phyloP scores from a whole-genome alignment of 352 stramenopile genomes.

The Phytophthora palmivora region DNA sequence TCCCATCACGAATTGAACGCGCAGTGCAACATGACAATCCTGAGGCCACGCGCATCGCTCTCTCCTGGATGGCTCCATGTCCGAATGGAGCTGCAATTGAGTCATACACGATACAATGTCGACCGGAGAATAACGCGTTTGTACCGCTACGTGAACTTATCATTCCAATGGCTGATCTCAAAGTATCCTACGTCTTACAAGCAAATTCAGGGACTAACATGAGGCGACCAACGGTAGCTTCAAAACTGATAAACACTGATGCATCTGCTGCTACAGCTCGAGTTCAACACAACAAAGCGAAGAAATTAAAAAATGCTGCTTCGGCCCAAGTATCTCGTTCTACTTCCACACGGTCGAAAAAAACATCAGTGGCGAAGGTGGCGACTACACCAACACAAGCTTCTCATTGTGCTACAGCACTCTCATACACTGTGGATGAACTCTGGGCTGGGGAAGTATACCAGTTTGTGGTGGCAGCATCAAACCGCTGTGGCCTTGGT shows the following conservation, averaged over 20 bases:
- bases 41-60: constrained; percentile 44
- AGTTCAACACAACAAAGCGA: background rate
- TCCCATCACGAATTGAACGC: constrained; percentile 57
- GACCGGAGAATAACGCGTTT: constrained; percentile 58
- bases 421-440: constrained; percentile 45
- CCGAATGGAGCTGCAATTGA: constrained; percentile 65
- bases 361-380: constrained; percentile 1
- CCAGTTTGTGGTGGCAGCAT: constrained; percentile 71
- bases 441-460: constrained; percentile 79
- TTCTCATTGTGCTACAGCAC: background rate
- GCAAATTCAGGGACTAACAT: background rate
- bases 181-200: constrained; percentile 3
- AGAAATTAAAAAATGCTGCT: background rate
- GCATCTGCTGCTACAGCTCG: background rate
- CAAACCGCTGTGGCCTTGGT: constrained; percentile 69
- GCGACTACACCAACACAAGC: background rate
- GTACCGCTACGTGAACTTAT: constrained; percentile 43
- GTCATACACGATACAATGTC: constrained; percentile 62
- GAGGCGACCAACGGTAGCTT: background rate
- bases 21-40: constrained; percentile 45
- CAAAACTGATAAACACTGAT: background rate
- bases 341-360: background rate
- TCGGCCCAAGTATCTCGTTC: background rate
- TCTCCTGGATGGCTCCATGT: constrained; percentile 58
- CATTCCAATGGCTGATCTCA: constrained; percentile 39